A percentile compares a stretch with the other conserved stretches of the same genome.
Conservation (phyloP, 1,284 basidiomycete species). For the Heterobasidion occidentale region DNA sequence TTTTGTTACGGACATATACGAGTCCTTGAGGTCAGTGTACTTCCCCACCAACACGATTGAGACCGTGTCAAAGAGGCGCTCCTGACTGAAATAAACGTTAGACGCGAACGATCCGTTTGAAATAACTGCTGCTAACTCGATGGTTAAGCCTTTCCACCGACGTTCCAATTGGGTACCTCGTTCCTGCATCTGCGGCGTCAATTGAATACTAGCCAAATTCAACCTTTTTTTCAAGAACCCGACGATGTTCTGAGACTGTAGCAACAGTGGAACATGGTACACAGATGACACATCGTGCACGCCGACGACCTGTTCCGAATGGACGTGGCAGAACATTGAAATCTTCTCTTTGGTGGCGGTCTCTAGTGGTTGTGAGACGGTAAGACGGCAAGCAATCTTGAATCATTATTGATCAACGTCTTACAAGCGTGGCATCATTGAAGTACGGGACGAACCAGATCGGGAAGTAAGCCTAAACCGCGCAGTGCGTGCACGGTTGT, state of each 20-base stretch:
- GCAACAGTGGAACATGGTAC: conserved; percentile 93
- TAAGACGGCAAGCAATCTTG: conserved; percentile 87
- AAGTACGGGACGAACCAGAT: conserved; percentile 50
- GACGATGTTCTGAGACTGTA: conserved; percentile 90
- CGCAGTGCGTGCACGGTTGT: conserved; percentile 93
- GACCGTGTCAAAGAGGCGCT: conserved; percentile 88
- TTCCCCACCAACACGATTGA: conserved; percentile 94
- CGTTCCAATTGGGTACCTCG: conserved; percentile 61
- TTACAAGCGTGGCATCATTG: not conserved
- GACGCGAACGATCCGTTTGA: conserved; percentile 1
- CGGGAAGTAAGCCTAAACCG: conserved; percentile 89
- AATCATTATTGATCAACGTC: not conserved
- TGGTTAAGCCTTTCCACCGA: conserved; percentile 83
- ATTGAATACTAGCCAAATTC: conserved; percentile 55
- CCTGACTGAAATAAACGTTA: conserved; percentile 50
- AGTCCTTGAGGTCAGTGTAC: conserved; percentile 96
- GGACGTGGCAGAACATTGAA: conserved; percentile 99
- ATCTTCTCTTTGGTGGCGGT: conserved; percentile 90
- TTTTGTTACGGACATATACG: conserved; percentile 98
- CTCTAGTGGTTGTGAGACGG: conserved; percentile 68
- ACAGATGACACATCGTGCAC: conserved; percentile 96
- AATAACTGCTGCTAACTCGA: conserved; percentile 38
- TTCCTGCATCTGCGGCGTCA: conserved; percentile 49
- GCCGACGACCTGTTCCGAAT: conserved; percentile 89
- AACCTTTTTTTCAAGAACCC: conserved; percentile 81